Base-by-base conservation (phyloP, 2,329 filamentous ascomycete species). In the Colletotrichum ledebouriae region DNA sequence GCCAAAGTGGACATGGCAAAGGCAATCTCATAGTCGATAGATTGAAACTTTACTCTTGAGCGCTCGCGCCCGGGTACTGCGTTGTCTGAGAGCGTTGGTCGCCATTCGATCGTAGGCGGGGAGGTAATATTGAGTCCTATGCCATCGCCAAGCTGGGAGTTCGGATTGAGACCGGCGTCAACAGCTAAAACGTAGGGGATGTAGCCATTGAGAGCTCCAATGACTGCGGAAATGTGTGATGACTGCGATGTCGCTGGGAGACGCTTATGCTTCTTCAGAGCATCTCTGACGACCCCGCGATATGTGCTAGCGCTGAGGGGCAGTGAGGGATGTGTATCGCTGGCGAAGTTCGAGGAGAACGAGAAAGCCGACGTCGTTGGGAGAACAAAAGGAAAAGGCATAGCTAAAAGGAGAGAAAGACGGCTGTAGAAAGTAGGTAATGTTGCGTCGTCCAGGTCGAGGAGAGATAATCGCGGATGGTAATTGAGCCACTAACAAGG, bases 351-450 rank as follows among this genome's bases (percentile, higher is more conserved):
- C 42, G 90, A 85, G 22, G 92, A 91, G 77, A 97, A 95, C 59
- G 92, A 90, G 76, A 97, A 91, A 61, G 91, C 88, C 39, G 94
- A 97, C 5, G 95, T 98, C 1, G 95, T 98, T 2, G 96, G 94
- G 37, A 98, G 88, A 11, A 88, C 82, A 76, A 97, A 98, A 12
- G 92, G 92, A 77, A 93, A 98, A 37, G 95, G 94, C 96, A 98
- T 98, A 47, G 74, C 81, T 72, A 50, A 22, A 17, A 5, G 22
- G 42, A 39, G 53, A 34, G 13, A n/a, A 17, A 15, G 29, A 47
- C 34, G 20, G n/a, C n/a, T 55, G 22, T 17, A 46, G 15, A 15
- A 55, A 15, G n/a, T 17, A 22, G 13, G 22, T 12, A 9, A 59
- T 20, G 20, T 7, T 25, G 15, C 17, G 22, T 25, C 22, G 52